phyloP scores from a whole-genome alignment of 768 basidiomycete genomes.

The Leucocoprinus leucothites region DNA sequence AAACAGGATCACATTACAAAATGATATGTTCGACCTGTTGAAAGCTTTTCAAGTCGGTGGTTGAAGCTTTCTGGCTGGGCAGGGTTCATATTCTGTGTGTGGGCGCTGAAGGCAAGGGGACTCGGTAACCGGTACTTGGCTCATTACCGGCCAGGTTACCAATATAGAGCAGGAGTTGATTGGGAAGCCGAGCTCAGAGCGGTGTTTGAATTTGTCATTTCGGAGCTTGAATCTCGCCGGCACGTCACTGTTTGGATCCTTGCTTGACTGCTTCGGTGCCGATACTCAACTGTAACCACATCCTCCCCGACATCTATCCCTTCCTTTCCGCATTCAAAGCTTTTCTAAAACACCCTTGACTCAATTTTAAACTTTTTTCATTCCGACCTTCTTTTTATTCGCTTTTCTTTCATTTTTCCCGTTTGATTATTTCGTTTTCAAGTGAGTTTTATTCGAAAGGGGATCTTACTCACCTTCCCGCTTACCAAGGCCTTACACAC shows the following conservation, averaged over 20 bases:
- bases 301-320: slow-evolving; percentile 17
- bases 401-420: slow-evolving; percentile 18
- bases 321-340: slow-evolving; percentile 10
- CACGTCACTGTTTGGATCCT: slow-evolving; percentile 18
- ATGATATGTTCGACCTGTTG: slow-evolving; percentile 64
- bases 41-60: slow-evolving; percentile 47
- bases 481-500: slow-evolving; percentile 11
- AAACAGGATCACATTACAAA: slow-evolving; percentile 39
- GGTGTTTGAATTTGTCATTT: not conserved
- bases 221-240: slow-evolving; percentile 24
- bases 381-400: slow-evolving; percentile 18
- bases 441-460: slow-evolving; percentile 28
- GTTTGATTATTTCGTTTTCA: slow-evolving; percentile 18
- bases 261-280: slow-evolving; percentile 28
- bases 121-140: slow-evolving; percentile 15
- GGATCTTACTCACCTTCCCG: slow-evolving; percentile 8
- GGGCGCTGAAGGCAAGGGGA: slow-evolving; percentile 7
- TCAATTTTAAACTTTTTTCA: slow-evolving; percentile 18
- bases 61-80: slow-evolving; percentile 42
- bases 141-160: not conserved
- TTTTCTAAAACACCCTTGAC: slow-evolving; percentile 13
- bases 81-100: slow-evolving; percentile 34
- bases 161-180: not conserved
- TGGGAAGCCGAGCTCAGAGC: not conserved
- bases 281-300: slow-evolving; percentile 25